A percentile compares a stretch with the other conserved stretches of the same genome.
phyloP scores from a whole-genome alignment of 2,329 filamentous ascomycete genomes.

The Aspergillus glaucus region DNA sequence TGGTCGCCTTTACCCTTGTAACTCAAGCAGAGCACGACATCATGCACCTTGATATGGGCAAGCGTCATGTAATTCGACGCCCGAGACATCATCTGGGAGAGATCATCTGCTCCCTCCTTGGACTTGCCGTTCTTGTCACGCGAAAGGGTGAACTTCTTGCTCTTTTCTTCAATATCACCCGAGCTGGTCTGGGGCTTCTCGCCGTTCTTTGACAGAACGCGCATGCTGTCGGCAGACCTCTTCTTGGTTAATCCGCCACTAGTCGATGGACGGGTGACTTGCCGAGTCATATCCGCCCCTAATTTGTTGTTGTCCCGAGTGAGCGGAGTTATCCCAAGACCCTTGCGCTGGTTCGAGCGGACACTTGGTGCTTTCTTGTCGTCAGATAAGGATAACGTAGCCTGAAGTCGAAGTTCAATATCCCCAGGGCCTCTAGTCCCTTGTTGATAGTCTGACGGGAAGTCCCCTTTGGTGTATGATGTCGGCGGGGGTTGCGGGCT shows the following conservation, averaged over 20 bases:
- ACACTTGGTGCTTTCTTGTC: constrained; percentile 27
- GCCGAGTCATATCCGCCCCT: constrained; percentile 14
- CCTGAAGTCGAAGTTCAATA: constrained; percentile 73
- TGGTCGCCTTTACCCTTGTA: constrained; percentile 95
- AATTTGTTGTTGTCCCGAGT: constrained; percentile 21
- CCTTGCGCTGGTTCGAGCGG: constrained; percentile 24
- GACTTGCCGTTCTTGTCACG: constrained; percentile 46
- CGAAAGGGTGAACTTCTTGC: constrained; percentile 45
- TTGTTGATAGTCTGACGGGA: constrained; percentile 41
- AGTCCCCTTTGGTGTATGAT: constrained; percentile 34
- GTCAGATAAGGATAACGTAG: constrained; percentile 61
- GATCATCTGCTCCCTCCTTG: constrained; percentile 70
- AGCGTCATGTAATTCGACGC: constrained; percentile 98
- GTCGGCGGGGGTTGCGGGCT: constrained; percentile 23
- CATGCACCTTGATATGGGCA: constrained; percentile 88
- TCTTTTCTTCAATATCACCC: constrained; percentile 29
- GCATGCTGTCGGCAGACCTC: constrained; percentile 37
- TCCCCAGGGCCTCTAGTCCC: constrained; percentile 62
- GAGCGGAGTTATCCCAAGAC: constrained; percentile 30
- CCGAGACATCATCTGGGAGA: constrained; percentile 92
- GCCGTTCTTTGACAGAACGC: constrained; percentile 27
- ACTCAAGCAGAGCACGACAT: constrained; percentile 88
- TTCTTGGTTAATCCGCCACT: constrained; percentile 32
- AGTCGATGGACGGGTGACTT: constrained; percentile 25
- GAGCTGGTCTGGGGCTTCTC: constrained; percentile 29